A percentile compares a stretch with the other conserved stretches of the same genome.
Evolutionary conservation across 352 stramenopile genomes (phyloP).

Genomic region (Phytopythium oedochilum): DNA sequence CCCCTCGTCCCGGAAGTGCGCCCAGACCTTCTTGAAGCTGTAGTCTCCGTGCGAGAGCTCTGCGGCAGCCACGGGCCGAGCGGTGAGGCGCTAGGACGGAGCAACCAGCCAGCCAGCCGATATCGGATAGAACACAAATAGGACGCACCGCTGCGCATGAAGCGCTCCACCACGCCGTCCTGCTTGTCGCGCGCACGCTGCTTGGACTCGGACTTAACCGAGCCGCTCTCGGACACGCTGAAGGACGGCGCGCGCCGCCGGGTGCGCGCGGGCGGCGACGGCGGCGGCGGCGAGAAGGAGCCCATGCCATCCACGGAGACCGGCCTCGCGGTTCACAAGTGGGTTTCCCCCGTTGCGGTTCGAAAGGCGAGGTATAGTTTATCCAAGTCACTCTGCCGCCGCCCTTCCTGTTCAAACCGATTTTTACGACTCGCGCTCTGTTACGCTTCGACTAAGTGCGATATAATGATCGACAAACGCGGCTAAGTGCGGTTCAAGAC

Average conservation of each 20-base stretch:
- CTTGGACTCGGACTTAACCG: conserved; percentile 2
- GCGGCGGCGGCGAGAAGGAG: neutral
- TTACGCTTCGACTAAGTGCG: neutral
- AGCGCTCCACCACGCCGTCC: conserved; percentile 1
- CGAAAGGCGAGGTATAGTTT: neutral
- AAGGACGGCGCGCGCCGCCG: neutral
- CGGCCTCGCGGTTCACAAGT: too few relatives aligned
- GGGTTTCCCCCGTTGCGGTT: too few relatives aligned
- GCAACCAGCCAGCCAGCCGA: too few relatives aligned
- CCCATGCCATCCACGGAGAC: neutral
- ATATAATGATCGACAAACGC: neutral
- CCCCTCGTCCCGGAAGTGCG: conserved; percentile 17
- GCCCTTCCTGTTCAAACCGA: neutral
- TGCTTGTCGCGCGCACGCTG: conserved; percentile 1
- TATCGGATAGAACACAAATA: too few relatives aligned
- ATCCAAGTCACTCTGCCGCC: neutral
- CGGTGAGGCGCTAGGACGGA: too few relatives aligned
- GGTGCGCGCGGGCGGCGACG: neutral
- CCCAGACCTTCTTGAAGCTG: conserved; percentile 40
- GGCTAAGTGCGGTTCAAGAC: neutral
- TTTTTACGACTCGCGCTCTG: neutral
- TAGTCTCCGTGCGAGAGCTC: conserved; percentile 34
- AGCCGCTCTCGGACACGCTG: neutral
- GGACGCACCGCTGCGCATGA: neutral
- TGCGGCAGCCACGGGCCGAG: too few relatives aligned